Percentiles rank a stretch among this genome's conserved stretches.
phyloP scores from a whole-genome alignment of 306 rosid species.

The apple (Malus domestica) region ASM211411v1 NC_041803.1:14482001-14482500 shows the following conservation, averaged over 20 bases:
- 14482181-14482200: not conserved
- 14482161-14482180: not conserved
- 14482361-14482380: no score
- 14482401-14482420: conserved; percentile 28
- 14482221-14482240: no score
- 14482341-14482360: no score
- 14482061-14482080: not conserved
- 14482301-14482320: no score
- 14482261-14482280: no score
- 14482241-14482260: no score
- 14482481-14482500: conserved; percentile 78
- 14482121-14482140: not conserved
- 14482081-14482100: not conserved
- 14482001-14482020: no score
- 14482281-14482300: no score
- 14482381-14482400: not conserved
- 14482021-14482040: no score
- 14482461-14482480: conserved; percentile 59
- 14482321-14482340: no score
- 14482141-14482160: not conserved
- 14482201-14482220: not conserved
- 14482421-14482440: conserved; percentile 70
- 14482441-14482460: conserved; percentile 65
- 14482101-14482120: not conserved
- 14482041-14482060: no score